Evolutionary conservation across 768 basidiomycete genomes (phyloP), one percentile per base, ranked within the genome.

Genomic region (Suillus lakei): DNA sequence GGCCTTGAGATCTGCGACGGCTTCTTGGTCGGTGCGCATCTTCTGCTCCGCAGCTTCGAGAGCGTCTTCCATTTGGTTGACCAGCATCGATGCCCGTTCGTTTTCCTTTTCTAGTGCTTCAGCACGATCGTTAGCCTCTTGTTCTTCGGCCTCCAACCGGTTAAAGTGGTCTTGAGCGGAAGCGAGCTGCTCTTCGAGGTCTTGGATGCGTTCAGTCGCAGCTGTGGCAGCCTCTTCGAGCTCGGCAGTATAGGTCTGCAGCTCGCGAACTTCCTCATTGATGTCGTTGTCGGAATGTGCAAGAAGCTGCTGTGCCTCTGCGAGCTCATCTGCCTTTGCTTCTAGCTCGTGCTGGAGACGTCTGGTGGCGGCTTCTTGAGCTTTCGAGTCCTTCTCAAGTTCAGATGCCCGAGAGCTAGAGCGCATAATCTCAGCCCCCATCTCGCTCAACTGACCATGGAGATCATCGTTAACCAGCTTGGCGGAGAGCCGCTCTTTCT

Each of bases 31-130:
- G 0, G 82, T 79, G 34, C 78, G 73, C 84, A 91, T 91, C 77
- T 89, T 89, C 72, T 82, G 82, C 74, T 94, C 91, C 0, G 88
- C 87, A 7, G 87, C 91, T 60, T 91, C 87, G 61, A 95, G 76
- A 0, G 92, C 93, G 2, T 89, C 86, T 68, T 94, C 90, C 83
- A 93, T 82, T 73, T 93, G 91, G 51, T 82, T 77, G 23, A 81
- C 86, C 3, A 89, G 80, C 69, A 90, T 85, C 18, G 82, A 77
- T 12, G 86, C 82, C 38, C 85, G 81, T 53, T 85, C 80, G 0
- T 78, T 79, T 46, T 89, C 88, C 10, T 78, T 82, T 61, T 87
- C 84, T 5, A 89, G 79, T 60, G 81, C 78, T 60, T 86, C 82
- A 55, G 84, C 72, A 61, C 83, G 83, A 56, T 86, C 81, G 18